Evolutionary conservation across 2,329 filamentous ascomycete genomes (phyloP).

Genomic region (Zasmidium angulare): DNA sequence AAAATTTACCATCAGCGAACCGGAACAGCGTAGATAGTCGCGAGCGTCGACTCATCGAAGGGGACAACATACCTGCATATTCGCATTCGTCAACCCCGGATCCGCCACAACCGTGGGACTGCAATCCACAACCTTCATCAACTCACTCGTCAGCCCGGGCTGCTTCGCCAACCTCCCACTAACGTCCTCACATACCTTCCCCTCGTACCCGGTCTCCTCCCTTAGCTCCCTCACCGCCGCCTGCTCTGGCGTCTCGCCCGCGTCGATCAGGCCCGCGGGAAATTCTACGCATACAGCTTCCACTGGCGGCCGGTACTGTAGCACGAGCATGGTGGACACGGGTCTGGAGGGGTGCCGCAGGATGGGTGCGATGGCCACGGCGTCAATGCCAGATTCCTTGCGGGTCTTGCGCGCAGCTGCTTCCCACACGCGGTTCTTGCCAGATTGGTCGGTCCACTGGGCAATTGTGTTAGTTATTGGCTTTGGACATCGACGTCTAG

Average conservation of each 20-base stretch:
- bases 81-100: conserved; percentile 60
- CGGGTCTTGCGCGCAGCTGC: conserved; percentile 53
- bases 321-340: conserved; percentile 55
- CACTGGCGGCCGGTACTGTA: conserved; percentile 60
- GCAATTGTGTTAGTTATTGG: background rate
- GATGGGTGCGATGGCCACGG: conserved; percentile 59
- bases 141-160: conserved; percentile 45
- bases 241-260: conserved; percentile 55
- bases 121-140: conserved; percentile 44
- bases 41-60: too few species aligned
- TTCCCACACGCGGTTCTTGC: conserved; percentile 51
- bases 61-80: conserved; percentile 54
- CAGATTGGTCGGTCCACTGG: conserved; percentile 36
- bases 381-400: conserved; percentile 57
- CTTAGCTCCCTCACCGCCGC: conserved; percentile 59
- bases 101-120: conserved; percentile 68
- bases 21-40: too few species aligned
- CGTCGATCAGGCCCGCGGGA: conserved; percentile 60
- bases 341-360: conserved; percentile 49
- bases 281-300: conserved; percentile 61
- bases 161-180: conserved; percentile 56
- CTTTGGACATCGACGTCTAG: too few species aligned
- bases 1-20: too few species aligned
- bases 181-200: conserved; percentile 42
- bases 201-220: conserved; percentile 65